These are phyloP conservation scores for Vanderwaltozyma yarrowii DNA, from an alignment of 805 yeast species.

Conservation along the genomic window DNA sequence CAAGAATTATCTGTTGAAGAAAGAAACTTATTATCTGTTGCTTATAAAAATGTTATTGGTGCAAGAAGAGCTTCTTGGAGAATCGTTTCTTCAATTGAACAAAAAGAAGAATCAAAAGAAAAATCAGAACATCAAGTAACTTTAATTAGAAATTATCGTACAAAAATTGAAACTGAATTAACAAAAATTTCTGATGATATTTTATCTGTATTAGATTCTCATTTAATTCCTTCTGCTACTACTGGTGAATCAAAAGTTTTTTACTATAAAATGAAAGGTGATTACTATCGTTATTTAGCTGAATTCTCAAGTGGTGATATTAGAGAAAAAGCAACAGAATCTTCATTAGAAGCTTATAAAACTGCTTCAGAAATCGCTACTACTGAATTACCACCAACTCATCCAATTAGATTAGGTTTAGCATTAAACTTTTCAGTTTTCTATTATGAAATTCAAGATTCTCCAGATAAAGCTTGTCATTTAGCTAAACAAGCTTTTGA, in stretches of 20 bases:
- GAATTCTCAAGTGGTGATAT: constrained; percentile 89
- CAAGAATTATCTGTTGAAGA: constrained; percentile 95
- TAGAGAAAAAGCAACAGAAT: constrained; percentile 86
- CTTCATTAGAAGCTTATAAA: constrained; percentile 89
- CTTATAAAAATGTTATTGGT: constrained; percentile 97
- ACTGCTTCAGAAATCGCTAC: constrained; percentile 95
- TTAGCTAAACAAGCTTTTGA: constrained; percentile 98
- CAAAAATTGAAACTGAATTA: constrained; percentile 87
- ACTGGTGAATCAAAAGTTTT: constrained; percentile 97
- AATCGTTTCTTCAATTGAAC: constrained; percentile 95
- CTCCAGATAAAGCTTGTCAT: constrained; percentile 98
- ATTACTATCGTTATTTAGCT: constrained; percentile 97
- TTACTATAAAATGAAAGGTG: constrained; percentile 99
- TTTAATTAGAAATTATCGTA: constrained; percentile 87
- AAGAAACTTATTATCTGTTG: constrained; percentile 93
- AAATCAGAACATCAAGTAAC: constrained; percentile 73
- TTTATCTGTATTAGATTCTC: constrained; percentile 74
- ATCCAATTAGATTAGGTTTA: constrained; percentile 95
- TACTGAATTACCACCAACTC: constrained; percentile 95
- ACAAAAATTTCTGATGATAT: constrained; percentile 92
- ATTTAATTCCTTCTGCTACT: constrained; percentile 87
- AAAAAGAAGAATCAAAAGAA: constrained; percentile 94
- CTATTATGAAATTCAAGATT: constrained; percentile 95
- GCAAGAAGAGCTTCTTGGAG: constrained; percentile 99
- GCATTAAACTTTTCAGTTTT: constrained; percentile 97